Evolutionary conservation across 176 grass and related monocot species (phyloP).

Genomic region (Aechmea fasciata): DNA sequence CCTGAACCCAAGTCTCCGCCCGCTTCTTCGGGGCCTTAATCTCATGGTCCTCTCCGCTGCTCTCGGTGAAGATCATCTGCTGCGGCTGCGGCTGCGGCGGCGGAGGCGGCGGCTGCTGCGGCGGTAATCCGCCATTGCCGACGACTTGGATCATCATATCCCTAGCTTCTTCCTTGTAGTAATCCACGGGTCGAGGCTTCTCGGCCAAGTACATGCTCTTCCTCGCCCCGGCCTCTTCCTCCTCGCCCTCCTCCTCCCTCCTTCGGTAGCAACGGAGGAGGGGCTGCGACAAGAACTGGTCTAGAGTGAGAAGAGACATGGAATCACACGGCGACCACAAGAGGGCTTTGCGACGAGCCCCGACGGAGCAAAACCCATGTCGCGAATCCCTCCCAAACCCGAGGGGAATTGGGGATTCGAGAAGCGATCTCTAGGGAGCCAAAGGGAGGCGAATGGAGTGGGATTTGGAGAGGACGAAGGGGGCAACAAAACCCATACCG

Average conservation of each 20-base stretch:
- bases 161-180: conserved; percentile 3
- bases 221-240: background rate
- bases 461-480: background rate
- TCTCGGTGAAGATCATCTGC: conserved; percentile 37
- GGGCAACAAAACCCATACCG: conserved; percentile 13
- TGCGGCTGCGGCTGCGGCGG: conserved; percentile 44
- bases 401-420: background rate
- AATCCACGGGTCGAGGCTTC: conserved; percentile 12
- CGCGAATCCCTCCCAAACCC: background rate
- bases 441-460: background rate
- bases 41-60: conserved; percentile 61
- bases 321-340: background rate
- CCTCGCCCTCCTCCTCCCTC: conserved; percentile 1
- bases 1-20: conserved; percentile 92
- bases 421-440: conserved; percentile 9
- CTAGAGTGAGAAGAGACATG: conserved; percentile 43
- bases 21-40: conserved; percentile 79
- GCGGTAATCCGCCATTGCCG: conserved; percentile 26
- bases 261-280: conserved; percentile 12
- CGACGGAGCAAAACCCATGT: too few relatives aligned
- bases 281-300: conserved; percentile 20
- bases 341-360: background rate
- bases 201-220: conserved; percentile 25
- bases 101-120: conserved; percentile 32
- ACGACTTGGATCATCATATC: conserved; percentile 4